Base-by-base conservation (phyloP, 2,329 filamentous ascomycete genomes). In the Fusarium camptoceras region DNA sequence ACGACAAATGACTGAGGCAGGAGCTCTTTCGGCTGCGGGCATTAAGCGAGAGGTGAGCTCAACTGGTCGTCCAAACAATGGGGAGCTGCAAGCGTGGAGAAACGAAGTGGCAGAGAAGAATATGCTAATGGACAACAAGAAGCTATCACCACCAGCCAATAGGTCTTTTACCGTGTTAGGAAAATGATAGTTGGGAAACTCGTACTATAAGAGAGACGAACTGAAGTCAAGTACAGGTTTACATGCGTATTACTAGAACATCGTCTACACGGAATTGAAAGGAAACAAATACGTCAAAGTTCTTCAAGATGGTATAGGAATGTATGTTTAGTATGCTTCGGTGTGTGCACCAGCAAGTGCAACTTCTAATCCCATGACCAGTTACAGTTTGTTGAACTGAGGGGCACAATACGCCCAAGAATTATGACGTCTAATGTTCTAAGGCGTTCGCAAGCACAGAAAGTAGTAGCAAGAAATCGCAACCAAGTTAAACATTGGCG, bases 1-100 rank as follows among this genome's bases (percentile, higher is more conserved):
- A 68, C 64, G 59, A 68, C 41, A 25, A 68, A 43, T 57, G 41
- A 47, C 42, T 49, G 50, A 68, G 54, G 59, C 43, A 63, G 50
- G 30, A 46, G 44, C 30, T 50, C 28, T 28, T 14, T 30, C n/a
- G 25, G 41, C 25, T 39, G 31, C 9, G 14, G 48, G 20, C 10
- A 25, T 20, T 16, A 24, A 15, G n/a, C 53, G n/a, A 51, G 31
- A 47, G 22, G 43, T 30, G 37, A n/a, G 30, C 12, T 5, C 3
- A 24, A n/a, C 6, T 20, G 22, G 14, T 27, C 47, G 34, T 24
- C 22, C 8, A 30, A 37, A 27, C 9, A 39, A 37, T 18, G 14
- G 43, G 15, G n/a, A 30, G 12, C 18, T 18, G 12, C 14, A 24
- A 28, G 16, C 9, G n/a, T 39, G 18, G 18, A 27, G 12, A 27